Evolutionary conservation across 1,139 yeast species (phyloP).

Genomic region (Saccharomyces hybrid): DNA sequence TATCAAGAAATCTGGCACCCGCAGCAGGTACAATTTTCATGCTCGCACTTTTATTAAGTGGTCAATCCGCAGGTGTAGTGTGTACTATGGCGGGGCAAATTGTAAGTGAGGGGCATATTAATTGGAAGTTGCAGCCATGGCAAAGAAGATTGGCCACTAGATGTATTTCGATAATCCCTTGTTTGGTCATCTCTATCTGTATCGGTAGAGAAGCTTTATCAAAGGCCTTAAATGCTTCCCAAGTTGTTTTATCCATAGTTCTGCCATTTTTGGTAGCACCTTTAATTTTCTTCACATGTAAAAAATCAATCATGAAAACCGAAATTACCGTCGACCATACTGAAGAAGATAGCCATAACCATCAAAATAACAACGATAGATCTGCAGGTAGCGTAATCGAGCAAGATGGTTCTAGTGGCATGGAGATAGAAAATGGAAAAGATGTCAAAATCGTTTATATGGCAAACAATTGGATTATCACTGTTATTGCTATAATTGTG

Average conservation of each 20-base stretch:
- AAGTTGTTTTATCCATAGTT: constrained; percentile 63
- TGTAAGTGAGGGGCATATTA: constrained; percentile 74
- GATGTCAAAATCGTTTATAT: constrained; percentile 38
- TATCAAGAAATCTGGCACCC: constrained; percentile 53
- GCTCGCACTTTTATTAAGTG: constrained; percentile 66
- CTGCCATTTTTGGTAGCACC: constrained; percentile 76
- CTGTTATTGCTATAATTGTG: constrained; percentile 39
- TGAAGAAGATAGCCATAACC: neutral
- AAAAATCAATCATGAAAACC: constrained; percentile 53
- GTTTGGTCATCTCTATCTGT: constrained; percentile 45
- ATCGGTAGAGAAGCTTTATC: constrained; percentile 62
- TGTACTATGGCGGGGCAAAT: constrained; percentile 86
- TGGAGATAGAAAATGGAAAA: constrained; percentile 10
- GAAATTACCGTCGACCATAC: constrained; percentile 27
- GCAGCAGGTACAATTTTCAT: constrained; percentile 73
- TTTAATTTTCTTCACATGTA: constrained; percentile 64
- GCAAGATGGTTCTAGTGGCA: neutral
- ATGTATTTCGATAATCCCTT: constrained; percentile 64
- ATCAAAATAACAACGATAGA: constrained; percentile 3
- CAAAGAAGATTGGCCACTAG: constrained; percentile 64
- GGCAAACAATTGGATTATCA: constrained; percentile 56
- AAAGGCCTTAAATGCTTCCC: constrained; percentile 63
- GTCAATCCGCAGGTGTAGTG: constrained; percentile 79
- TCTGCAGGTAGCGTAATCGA: constrained; percentile 5
- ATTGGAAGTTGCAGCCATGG: constrained; percentile 76